Percentiles rank a stretch among this genome's conserved stretches.
phyloP scores from a whole-genome alignment of 2,329 filamentous ascomycete species.

The Hypoxylon sp. region DNA sequence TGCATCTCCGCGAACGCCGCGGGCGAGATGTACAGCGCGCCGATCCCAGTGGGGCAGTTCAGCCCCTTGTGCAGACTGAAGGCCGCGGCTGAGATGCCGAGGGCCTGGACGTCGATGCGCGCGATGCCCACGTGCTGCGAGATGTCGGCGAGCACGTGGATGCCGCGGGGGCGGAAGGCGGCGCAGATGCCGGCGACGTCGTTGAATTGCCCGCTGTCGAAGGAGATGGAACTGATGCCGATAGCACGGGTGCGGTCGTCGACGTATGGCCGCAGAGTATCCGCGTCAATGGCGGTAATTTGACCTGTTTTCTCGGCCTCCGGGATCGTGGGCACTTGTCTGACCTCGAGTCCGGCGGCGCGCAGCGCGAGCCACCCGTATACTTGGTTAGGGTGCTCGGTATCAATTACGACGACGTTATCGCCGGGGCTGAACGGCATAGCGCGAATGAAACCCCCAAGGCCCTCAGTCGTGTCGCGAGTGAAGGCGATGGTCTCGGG shows the following conservation, averaged over 20 bases:
- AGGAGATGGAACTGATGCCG: conserved; percentile 55
- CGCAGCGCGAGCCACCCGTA: conserved; percentile 53
- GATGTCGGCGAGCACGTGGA: conserved; percentile 54
- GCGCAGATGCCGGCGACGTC: conserved; percentile 51
- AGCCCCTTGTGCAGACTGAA: conserved; percentile 56
- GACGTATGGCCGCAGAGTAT: conserved; percentile 52
- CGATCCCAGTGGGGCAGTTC: conserved; percentile 53
- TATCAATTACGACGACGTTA: conserved; percentile 54
- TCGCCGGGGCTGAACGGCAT: conserved; percentile 50
- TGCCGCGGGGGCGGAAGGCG: conserved; percentile 47
- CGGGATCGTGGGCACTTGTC: conserved; percentile 46
- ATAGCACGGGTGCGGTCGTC: conserved; percentile 53
- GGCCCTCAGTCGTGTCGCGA: conserved; percentile 55
- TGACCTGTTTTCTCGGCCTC: conserved; percentile 18
- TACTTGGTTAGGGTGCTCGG: conserved; percentile 54
- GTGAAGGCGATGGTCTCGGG: conserved; percentile 51
- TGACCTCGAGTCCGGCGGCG: conserved; percentile 50
- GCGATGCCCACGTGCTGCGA: conserved; percentile 56
- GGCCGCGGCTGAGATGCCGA: conserved; percentile 52
- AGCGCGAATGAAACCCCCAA: conserved; percentile 50
- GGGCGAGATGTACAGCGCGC: conserved; percentile 52
- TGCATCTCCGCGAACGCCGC: conserved; percentile 38
- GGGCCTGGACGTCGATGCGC: conserved; percentile 47
- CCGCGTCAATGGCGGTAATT: conserved; percentile 38
- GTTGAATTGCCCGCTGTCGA: conserved; percentile 55